These are phyloP conservation scores for Aureoboletus auriporus DNA, from an alignment of 768 basidiomycete genomes.

Conservation along the genomic window DNA sequence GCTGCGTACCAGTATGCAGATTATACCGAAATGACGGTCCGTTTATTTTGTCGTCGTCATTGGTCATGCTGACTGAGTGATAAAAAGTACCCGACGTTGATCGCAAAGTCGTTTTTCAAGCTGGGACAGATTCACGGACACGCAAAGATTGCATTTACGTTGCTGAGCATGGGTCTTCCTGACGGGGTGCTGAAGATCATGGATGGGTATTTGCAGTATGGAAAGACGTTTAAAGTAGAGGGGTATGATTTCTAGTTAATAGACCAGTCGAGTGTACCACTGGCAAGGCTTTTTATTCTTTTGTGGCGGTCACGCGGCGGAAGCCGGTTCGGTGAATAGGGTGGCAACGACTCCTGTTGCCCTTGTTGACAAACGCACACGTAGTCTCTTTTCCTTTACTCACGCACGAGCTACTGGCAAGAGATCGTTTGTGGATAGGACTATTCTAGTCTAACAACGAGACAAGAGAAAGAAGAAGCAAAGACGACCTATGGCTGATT, in stretches of 20 bases:
- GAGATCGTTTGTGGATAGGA: background rate
- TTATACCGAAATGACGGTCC: slow-evolving; percentile 83
- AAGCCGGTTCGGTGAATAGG: slow-evolving; percentile 9
- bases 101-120: slow-evolving; percentile 89
- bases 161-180: slow-evolving; percentile 92
- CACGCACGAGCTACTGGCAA: background rate
- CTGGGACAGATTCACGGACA: slow-evolving; percentile 91
- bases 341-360: slow-evolving; percentile 9
- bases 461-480: background rate
- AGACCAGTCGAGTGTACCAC: no score
- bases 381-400: background rate
- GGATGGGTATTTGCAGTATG: slow-evolving; percentile 88
- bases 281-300: background rate
- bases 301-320: slow-evolving; percentile 4
- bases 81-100: slow-evolving; percentile 74
- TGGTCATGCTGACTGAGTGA: background rate
- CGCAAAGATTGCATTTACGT: slow-evolving; percentile 88
- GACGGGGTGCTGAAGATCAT: slow-evolving; percentile 89
- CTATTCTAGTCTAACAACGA: no score
- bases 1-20: slow-evolving; percentile 91
- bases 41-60: slow-evolving; percentile 26
- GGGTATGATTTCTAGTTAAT: slow-evolving; percentile 66
- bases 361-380: background rate
- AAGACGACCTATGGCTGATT: slow-evolving; percentile 24
- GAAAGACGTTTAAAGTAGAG: slow-evolving; percentile 83